phyloP scores from a whole-genome alignment of 495 filamentous ascomycete genomes.

The Neurospora terricola region DNA sequence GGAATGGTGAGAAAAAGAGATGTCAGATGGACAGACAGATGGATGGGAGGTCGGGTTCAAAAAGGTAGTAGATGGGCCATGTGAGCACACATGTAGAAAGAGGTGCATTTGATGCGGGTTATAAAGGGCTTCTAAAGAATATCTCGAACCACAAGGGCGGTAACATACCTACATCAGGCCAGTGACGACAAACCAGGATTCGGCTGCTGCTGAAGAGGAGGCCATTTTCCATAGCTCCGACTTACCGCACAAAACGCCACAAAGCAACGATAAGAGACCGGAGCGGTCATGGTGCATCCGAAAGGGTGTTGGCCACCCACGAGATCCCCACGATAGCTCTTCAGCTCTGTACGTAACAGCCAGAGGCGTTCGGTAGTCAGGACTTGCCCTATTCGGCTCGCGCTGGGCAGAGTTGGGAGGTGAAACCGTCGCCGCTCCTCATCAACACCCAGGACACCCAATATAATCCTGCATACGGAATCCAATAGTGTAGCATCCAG shows the following conservation, averaged over 20 bases:
- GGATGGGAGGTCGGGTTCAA: background rate
- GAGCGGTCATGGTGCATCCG: background rate
- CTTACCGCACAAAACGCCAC: background rate
- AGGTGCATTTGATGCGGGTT: background rate
- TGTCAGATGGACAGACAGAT: background rate
- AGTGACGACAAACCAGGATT: background rate
- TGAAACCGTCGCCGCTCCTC: background rate
- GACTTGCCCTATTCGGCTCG: background rate
- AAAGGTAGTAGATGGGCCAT: background rate
- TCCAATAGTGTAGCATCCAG: background rate
- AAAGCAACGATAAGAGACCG: background rate
- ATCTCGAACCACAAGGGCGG: conserved; percentile 4
- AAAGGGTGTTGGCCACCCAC: background rate
- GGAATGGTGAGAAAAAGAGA: background rate
- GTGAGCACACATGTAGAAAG: background rate
- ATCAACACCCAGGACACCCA: background rate
- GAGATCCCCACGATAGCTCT: background rate
- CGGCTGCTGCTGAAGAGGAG: background rate
- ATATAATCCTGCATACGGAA: background rate
- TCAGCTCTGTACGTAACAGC: conserved; percentile 2
- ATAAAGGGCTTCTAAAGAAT: conserved; percentile 3
- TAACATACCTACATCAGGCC: background rate
- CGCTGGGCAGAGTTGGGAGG: background rate
- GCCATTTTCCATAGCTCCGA: background rate
- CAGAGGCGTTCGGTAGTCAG: background rate